Conservation (phyloP, 805 yeast genomes). For the Sungouiozyma intestinalis region DNA sequence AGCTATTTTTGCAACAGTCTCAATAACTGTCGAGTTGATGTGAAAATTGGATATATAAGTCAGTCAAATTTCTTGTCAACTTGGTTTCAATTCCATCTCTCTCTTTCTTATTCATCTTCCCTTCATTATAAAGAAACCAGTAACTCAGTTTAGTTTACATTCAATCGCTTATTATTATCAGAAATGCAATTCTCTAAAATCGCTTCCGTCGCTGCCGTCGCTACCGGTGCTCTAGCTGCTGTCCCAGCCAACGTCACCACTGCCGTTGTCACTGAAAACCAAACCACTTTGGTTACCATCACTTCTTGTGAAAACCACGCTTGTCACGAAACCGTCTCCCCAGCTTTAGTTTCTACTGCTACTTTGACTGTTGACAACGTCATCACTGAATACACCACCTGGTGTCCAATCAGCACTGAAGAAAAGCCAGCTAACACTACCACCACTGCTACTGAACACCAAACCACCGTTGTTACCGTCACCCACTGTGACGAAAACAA, state of each 20-base stretch:
- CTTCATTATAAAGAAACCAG: conserved; percentile 1
- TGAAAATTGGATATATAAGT: conserved; percentile 1
- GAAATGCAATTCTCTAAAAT: conserved; percentile 35
- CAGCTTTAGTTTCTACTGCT: conserved; percentile 29
- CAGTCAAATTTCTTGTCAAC: background rate
- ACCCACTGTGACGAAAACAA: conserved; percentile 18
- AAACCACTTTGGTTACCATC: conserved; percentile 29
- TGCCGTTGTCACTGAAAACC: conserved; percentile 11
- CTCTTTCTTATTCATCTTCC: background rate
- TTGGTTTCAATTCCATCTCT: background rate
- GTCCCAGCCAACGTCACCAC: conserved; percentile 21
- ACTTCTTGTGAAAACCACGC: conserved; percentile 28
- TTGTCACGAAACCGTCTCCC: conserved; percentile 26
- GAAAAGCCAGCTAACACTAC: conserved; percentile 14
- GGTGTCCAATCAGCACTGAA: conserved; percentile 27
- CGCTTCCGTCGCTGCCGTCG: conserved; percentile 30
- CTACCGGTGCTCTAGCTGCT: conserved; percentile 26
- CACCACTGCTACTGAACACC: conserved; percentile 17
- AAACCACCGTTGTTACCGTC: conserved; percentile 23
- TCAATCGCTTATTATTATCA: conserved; percentile 1
- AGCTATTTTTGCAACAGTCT: too few relatives aligned
- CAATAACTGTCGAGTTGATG: too few relatives aligned
- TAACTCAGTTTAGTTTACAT: conserved; percentile 1
- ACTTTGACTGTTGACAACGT: conserved; percentile 24
- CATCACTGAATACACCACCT: conserved; percentile 23